Percentiles rank a stretch among this genome's conserved stretches.
Evolutionary conservation across 441 rosid genomes (phyloP).

Genomic region (Brassica hybrid): DNA sequence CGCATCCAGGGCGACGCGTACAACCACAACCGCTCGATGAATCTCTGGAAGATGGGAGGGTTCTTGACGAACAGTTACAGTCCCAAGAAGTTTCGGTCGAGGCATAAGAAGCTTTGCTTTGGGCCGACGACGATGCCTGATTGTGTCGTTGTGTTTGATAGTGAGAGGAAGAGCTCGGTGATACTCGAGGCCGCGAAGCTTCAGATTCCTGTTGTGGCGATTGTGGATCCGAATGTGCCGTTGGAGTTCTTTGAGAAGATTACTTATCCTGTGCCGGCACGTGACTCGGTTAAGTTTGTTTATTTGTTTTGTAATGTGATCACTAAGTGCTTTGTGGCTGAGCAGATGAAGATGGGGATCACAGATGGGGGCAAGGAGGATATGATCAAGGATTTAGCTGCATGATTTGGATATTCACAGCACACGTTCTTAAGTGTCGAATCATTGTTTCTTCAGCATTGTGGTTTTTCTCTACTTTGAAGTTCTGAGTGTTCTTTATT

Average conservation of each 20-base stretch:
- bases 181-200: constrained; percentile 77
- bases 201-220: constrained; percentile 89
- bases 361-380: constrained; percentile 41
- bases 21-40: constrained; percentile 63
- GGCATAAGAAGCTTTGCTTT: constrained; percentile 87
- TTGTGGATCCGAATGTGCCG: constrained; percentile 88
- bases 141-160: constrained; percentile 85
- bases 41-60: constrained; percentile 82
- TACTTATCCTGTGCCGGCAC: constrained; percentile 92
- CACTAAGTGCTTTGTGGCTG: constrained; percentile 79
- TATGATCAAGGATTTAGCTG: constrained; percentile 18
- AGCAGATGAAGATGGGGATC: constrained; percentile 62
- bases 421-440: not conserved
- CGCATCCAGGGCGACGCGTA: constrained; percentile 62
- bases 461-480: not conserved
- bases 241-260: constrained; percentile 75
- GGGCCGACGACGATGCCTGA: constrained; percentile 88
- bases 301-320: constrained; percentile 94
- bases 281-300: constrained; percentile 92
- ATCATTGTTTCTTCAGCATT: too few relatives aligned
- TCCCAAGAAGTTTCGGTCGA: constrained; percentile 90
- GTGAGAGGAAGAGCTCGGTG: constrained; percentile 90
- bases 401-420: not conserved
- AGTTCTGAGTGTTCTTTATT: not conserved
- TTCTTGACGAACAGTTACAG: constrained; percentile 87